Percentiles rank a stretch among this genome's conserved stretches.
phyloP scores from a whole-genome alignment of 2,329 filamentous ascomycete species.

The Botrytis deweyae region DNA sequence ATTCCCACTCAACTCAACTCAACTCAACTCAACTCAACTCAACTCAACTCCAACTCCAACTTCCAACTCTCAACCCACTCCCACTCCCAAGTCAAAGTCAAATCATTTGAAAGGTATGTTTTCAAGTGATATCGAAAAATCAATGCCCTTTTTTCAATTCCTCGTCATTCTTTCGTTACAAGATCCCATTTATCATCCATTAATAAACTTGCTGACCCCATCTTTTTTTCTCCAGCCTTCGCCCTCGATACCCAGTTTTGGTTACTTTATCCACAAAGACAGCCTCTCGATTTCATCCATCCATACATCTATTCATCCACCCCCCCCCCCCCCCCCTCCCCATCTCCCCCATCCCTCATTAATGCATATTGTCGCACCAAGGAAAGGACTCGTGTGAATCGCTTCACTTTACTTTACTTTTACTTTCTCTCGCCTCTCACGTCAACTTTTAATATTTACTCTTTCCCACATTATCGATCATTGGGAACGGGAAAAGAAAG shows the following conservation, averaged over 20 bases:
- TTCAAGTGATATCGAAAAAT: neutral
- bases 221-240: slow-evolving; percentile 12
- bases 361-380: neutral
- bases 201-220: neutral
- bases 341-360: neutral
- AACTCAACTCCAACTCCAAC: neutral
- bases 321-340: neutral
- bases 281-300: slow-evolving; percentile 6
- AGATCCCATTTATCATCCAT: neutral
- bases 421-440: neutral
- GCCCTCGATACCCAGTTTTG: neutral
- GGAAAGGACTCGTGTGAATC: slow-evolving; percentile 1
- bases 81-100: neutral
- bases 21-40: too few species aligned
- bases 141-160: neutral
- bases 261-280: slow-evolving; percentile 8
- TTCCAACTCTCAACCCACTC: neutral
- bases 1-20: neutral
- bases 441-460: neutral
- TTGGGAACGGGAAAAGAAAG: neutral
- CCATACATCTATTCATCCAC: neutral
- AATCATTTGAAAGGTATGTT: neutral
- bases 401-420: neutral
- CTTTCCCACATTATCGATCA: neutral
- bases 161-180: too few species aligned